Conservation (phyloP, 129 eudicot species). For the Deinandra increscens region DNA sequence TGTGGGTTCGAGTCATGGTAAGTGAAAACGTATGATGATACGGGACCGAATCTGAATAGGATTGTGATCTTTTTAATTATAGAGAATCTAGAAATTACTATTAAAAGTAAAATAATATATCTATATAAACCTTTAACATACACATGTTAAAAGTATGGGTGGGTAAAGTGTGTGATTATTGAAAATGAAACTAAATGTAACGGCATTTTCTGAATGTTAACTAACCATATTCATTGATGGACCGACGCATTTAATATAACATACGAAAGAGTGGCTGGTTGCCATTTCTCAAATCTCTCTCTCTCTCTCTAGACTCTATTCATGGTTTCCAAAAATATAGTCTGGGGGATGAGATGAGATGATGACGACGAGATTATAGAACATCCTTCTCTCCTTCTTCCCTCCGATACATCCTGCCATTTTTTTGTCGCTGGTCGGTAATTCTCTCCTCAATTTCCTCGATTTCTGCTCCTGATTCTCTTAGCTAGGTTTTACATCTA, state of each 20-base stretch:
- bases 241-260: constrained; percentile 17
- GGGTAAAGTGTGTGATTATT: background rate
- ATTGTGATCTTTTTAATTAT: too few relatives aligned
- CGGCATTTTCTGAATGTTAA: constrained; percentile 12
- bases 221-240: constrained; percentile 27
- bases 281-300: constrained; percentile 31
- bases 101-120: too few relatives aligned
- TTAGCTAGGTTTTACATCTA: constrained; percentile 7
- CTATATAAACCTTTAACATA: too few relatives aligned
- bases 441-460: background rate
- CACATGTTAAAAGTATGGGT: too few relatives aligned
- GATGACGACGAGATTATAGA: constrained; percentile 29
- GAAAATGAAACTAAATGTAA: background rate
- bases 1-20: too few relatives aligned
- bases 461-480: background rate
- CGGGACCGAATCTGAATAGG: too few relatives aligned
- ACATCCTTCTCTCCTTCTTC: constrained; percentile 29
- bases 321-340: constrained; percentile 31
- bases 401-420: constrained; percentile 35
- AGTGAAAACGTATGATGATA: too few relatives aligned
- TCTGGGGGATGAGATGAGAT: constrained; percentile 37
- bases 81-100: too few relatives aligned
- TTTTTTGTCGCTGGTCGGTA: constrained; percentile 43
- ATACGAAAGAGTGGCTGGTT: constrained; percentile 35
- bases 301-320: constrained; percentile 31